These are phyloP conservation scores for Punica granatum DNA, from an alignment of 345 rosid species.

Conservation along the genomic window DNA sequence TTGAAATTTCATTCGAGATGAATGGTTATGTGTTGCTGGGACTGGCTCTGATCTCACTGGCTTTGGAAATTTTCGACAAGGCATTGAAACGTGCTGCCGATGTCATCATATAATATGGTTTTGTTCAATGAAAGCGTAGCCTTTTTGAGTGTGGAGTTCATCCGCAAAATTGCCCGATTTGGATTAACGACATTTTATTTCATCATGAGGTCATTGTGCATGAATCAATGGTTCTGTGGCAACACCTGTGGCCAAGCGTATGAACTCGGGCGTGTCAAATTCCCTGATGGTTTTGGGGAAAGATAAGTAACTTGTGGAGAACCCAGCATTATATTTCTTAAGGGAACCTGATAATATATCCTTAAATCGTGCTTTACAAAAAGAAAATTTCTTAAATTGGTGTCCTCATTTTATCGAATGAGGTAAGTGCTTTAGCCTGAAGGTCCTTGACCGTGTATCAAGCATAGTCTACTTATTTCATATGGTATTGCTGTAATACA, in stretches of 20 bases:
- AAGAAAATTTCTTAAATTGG: neutral
- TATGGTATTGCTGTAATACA: neutral
- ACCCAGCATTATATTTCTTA: neutral
- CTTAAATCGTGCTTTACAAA: neutral
- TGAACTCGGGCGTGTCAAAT: neutral
- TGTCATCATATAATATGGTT: neutral
- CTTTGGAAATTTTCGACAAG: neutral
- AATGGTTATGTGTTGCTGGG: neutral
- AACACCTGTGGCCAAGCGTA: neutral
- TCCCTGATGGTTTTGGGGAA: neutral
- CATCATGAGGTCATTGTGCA: neutral
- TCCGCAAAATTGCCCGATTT: too few relatives aligned
- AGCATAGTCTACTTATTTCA: neutral
- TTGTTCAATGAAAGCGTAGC: neutral
- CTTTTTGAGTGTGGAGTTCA: too few relatives aligned
- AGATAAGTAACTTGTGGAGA: neutral
- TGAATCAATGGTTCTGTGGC: neutral
- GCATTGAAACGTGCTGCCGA: neutral
- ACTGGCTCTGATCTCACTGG: neutral
- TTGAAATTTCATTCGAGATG: neutral
- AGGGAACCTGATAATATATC: neutral
- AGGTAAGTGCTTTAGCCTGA: neutral
- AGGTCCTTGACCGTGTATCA: neutral
- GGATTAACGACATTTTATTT: neutral
- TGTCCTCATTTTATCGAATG: neutral